Conservation (phyloP, 108 stramenopile species). For the Schizochytrium sp. region DNA sequence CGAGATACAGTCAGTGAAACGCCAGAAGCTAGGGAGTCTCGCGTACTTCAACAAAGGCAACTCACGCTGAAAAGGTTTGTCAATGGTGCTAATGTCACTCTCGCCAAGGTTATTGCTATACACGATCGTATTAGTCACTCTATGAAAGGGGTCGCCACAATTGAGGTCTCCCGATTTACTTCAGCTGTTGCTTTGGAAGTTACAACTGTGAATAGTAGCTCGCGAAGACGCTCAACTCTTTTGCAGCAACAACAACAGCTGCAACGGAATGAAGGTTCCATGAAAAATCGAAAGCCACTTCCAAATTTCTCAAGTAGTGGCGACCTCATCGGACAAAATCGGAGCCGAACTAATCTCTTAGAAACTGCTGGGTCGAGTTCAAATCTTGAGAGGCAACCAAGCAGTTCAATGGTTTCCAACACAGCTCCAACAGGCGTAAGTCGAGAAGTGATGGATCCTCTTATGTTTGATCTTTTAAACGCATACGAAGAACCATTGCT, state of each 20-base stretch:
- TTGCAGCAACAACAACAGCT: no score
- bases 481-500: not conserved
- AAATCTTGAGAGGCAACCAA: no score
- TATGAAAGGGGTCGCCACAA: not conserved
- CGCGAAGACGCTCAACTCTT: no score
- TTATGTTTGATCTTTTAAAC: not conserved
- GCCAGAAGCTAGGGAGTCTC: not conserved
- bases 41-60: not conserved
- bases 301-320: no score
- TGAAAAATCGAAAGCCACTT: no score
- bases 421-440: no score
- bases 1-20: not conserved
- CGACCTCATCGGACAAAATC: no score
- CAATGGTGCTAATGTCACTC: not conserved
- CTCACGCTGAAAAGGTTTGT: not conserved
- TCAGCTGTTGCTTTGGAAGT: not conserved
- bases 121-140: not conserved
- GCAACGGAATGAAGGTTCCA: no score
- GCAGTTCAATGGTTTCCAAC: no score
- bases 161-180: not conserved
- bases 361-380: no score
- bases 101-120: not conserved
- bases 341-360: no score
- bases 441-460: not conserved
- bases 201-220: not conserved